These are phyloP conservation scores for Hymenoscyphus scutula DNA, from an alignment of 2,329 filamentous ascomycete species.

Conservation along the genomic window DNA sequence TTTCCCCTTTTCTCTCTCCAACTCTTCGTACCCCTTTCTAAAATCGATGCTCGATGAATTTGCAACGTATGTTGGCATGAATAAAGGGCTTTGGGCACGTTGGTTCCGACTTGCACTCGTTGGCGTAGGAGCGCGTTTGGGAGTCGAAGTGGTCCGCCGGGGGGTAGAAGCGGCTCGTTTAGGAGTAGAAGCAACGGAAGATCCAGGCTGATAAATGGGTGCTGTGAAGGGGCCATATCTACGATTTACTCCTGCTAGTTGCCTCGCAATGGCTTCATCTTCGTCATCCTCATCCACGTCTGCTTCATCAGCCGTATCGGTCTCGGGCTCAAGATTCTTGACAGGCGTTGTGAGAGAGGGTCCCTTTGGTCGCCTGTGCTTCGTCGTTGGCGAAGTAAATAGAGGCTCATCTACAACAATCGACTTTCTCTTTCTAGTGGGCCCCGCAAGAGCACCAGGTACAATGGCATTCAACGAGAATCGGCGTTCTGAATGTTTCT, in stretches of 20 bases:
- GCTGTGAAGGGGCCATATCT: neutral
- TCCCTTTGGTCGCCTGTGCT: slow-evolving; percentile 18
- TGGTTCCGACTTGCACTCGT: neutral
- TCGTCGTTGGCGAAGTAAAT: slow-evolving; percentile 12
- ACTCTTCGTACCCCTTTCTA: neutral
- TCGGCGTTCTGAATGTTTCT: neutral
- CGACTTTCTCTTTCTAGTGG: slow-evolving; percentile 9
- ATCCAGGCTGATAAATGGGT: too few species aligned
- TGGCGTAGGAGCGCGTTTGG: neutral
- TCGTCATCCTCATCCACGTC: slow-evolving; percentile 22
- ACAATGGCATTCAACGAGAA: neutral
- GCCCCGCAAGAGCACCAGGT: slow-evolving; percentile 8
- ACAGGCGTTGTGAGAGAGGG: slow-evolving; percentile 27
- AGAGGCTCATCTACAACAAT: neutral
- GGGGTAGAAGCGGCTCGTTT: too few species aligned
- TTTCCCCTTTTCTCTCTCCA: neutral
- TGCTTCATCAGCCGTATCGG: slow-evolving; percentile 13
- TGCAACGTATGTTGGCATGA: neutral
- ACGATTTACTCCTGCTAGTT: slow-evolving; percentile 17
- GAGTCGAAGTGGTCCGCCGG: too few species aligned
- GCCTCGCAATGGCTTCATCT: slow-evolving; percentile 18
- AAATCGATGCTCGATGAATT: neutral
- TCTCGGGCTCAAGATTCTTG: slow-evolving; percentile 20
- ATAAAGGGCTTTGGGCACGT: neutral
- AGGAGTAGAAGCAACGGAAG: too few species aligned